These are phyloP conservation scores for Nannochloris sp. DNA, from an alignment of 139 green algal species.

Conservation along the genomic window DNA sequence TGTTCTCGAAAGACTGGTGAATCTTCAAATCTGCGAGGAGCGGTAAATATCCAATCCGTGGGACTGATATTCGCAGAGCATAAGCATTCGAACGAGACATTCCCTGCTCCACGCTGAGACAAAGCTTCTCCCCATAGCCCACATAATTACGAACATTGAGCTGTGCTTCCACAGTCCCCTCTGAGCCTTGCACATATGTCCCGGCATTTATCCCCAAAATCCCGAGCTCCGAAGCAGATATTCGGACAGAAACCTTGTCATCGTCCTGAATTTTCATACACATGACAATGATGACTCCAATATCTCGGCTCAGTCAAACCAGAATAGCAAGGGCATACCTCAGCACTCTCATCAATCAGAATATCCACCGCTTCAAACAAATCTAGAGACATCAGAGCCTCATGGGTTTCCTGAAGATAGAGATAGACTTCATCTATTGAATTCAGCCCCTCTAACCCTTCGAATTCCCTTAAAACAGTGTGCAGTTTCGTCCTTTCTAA, in stretches of 20 bases:
- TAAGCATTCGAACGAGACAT: conserved; percentile 39
- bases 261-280: conserved; percentile 12
- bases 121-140: conserved; percentile 45
- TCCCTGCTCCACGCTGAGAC: conserved; percentile 39
- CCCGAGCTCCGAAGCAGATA: conserved; percentile 41
- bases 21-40: conserved; percentile 27
- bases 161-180: conserved; percentile 42
- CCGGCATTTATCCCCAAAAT: conserved; percentile 41
- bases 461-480: conserved; percentile 33
- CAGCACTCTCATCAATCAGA: conserved; percentile 28
- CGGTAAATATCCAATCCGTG: conserved; percentile 22
- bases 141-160: conserved; percentile 37
- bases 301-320: too few relatives aligned
- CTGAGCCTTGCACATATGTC: conserved; percentile 52
- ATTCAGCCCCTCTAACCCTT: conserved; percentile 29
- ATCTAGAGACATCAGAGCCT: conserved; percentile 45
- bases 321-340: conserved; percentile 3
- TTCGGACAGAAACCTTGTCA: conserved; percentile 39
- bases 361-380: conserved; percentile 52
- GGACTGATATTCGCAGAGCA: conserved; percentile 30
- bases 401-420: conserved; percentile 37
- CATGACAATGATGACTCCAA: neutral
- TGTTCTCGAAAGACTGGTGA: conserved; percentile 19
- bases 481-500: conserved; percentile 29
- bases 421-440: conserved; percentile 61